Evolutionary conservation across 148 eudicot genomes (phyloP).

Genomic region (Spergularia bocconei): DNA sequence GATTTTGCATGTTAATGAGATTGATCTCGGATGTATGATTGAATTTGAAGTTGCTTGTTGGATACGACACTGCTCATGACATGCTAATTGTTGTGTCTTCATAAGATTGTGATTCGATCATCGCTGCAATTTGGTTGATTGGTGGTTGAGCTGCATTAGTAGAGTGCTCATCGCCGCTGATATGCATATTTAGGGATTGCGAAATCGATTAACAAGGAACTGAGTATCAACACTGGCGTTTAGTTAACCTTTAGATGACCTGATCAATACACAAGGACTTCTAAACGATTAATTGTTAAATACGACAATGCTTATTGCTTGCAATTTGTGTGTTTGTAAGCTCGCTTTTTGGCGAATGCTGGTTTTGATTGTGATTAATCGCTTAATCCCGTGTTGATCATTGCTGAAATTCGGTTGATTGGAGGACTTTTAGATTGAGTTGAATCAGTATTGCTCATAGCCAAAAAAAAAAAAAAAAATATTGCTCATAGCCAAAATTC

Average conservation of each 20-base stretch:
- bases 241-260: no score
- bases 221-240: no score
- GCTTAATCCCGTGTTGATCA: background rate
- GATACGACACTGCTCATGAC: no score
- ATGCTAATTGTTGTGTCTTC: background rate
- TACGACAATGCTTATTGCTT: background rate
- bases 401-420: no score
- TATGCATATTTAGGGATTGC: no score
- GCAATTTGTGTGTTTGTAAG: background rate
- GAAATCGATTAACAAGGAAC: no score
- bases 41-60: background rate
- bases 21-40: background rate
- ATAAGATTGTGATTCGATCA: background rate
- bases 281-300: no score
- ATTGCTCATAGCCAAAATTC: background rate
- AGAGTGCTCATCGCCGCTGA: background rate
- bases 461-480: no score
- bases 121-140: background rate
- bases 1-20: background rate
- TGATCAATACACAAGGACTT: no score
- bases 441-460: background rate
- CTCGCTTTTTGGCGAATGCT: no score
- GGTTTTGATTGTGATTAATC: background rate
- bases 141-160: slow-evolving; percentile 2
- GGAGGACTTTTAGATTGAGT: background rate